Base-by-base conservation (phyloP, 345 rosid species). In the Dimocarpus longan region DNA sequence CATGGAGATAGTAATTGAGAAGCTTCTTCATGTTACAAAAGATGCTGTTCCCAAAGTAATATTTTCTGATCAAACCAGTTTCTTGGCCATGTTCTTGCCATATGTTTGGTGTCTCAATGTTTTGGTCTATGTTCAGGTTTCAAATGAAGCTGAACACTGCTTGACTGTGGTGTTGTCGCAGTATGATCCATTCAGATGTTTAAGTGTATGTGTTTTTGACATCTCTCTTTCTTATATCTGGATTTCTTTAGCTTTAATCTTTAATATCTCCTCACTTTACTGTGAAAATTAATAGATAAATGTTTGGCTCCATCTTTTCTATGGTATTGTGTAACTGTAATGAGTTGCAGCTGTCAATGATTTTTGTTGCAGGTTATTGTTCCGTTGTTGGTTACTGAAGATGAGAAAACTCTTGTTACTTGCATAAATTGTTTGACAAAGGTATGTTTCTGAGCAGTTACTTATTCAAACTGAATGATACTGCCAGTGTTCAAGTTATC, bases 111-210 rank as follows among this genome's bases (percentile, higher is more conserved):
- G 75, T 78, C 78, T 82, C 4, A 78, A 63, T 9, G 18, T 56
- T 77, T 66, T 74, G 39, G 39, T 76, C 32, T 68, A 10, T 79
- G 40, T 75, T 70, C 86, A 96, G 99, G 93, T 94, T 75, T 90
- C 97, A 69, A 92, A 75, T 83, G 95, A 94, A 86, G 95, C 95
- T 78, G 99, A 96, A 84, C 94, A 88, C 84, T 93, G 98, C 85
- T 88, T 96, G 87, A 93, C 89, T 57, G 73, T 87, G 3, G 86
- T 94, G 68, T 82, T 96, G 85, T 89, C 94, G 50, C 92, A 91
- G 66, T 94, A 91, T 83, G 99, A 96, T 76, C 98, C 98, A 73
- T 93, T 93, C 89, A 91, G 99, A 93, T 91, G 98, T 89, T 89
- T 96, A 81, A 96, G 97, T 84, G 99, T 96, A 91, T 28, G 89